Conservation (phyloP, 2,329 filamentous ascomycete species). For the Pseudogymnoascus sp. region DNA sequence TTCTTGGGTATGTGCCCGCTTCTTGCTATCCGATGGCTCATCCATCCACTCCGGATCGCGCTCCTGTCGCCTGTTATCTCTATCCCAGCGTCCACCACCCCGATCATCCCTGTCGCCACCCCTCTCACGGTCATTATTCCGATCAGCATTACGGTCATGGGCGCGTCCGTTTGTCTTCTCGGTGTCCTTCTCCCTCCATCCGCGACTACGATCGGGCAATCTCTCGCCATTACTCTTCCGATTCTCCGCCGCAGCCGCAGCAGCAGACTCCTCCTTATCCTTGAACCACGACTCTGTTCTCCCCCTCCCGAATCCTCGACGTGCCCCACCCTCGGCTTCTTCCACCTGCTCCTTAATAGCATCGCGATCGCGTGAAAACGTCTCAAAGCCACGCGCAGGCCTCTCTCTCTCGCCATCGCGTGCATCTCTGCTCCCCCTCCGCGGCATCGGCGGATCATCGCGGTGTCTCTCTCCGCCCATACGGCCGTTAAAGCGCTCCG, state of each 20-base stretch:
- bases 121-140: slow-evolving; percentile 17
- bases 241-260: slow-evolving; percentile 23
- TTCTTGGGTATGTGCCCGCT: slow-evolving; percentile 69
- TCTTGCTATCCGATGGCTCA: slow-evolving; percentile 52
- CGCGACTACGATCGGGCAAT: slow-evolving; percentile 26
- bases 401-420: slow-evolving; percentile 49
- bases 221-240: slow-evolving; percentile 29
- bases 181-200: slow-evolving; percentile 35
- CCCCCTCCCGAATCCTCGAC: slow-evolving; percentile 56
- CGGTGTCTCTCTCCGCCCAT: slow-evolving; percentile 45
- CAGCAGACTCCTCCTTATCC: slow-evolving; percentile 36
- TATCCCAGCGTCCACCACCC: slow-evolving; percentile 39
- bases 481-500: slow-evolving; percentile 58
- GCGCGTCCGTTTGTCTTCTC: slow-evolving; percentile 23
- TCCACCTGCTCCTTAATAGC: slow-evolving; percentile 41
- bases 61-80: slow-evolving; percentile 53
- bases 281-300: slow-evolving; percentile 71
- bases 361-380: slow-evolving; percentile 41
- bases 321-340: slow-evolving; percentile 42
- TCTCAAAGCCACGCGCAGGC: slow-evolving; percentile 42
- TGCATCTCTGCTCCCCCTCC: slow-evolving; percentile 40
- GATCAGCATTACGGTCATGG: slow-evolving; percentile 5
- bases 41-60: slow-evolving; percentile 91
- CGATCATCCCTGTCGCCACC: slow-evolving; percentile 16
- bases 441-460: slow-evolving; percentile 33